Conservation (phyloP, 257 asterid genomes). For the Coffea eugenioides region DNA sequence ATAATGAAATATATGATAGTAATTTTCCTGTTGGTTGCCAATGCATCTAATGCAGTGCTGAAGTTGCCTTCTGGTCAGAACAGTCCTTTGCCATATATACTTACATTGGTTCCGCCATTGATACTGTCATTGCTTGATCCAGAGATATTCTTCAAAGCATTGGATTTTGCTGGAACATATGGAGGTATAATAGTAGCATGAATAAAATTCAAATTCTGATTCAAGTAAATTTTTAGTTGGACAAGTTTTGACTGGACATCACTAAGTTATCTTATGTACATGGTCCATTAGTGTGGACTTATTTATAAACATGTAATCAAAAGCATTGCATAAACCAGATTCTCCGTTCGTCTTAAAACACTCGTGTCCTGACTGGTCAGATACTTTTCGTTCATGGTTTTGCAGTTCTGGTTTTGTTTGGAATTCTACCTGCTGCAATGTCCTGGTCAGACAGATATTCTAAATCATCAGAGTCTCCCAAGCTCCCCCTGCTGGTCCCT, state of each 20-base stretch:
- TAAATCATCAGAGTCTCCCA: constrained; percentile 26
- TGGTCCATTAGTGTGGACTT: not conserved
- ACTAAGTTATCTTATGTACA: too few species aligned
- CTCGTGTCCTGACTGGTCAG: not conserved
- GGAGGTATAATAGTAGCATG: constrained; percentile 54
- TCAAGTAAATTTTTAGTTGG: not conserved
- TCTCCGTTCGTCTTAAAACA: not conserved
- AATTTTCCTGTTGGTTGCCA: constrained; percentile 7
- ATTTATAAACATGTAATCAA: too few species aligned
- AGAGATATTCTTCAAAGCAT: constrained; percentile 88
- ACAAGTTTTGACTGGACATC: too few species aligned
- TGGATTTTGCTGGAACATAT: constrained; percentile 94
- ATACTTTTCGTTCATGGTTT: not conserved
- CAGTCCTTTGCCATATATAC: constrained; percentile 60
- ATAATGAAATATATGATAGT: too few species aligned
- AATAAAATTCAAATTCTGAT: not conserved
- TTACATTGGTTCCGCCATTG: constrained; percentile 71
- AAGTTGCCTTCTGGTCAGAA: constrained; percentile 64
- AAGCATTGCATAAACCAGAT: not conserved
- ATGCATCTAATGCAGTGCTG: constrained; percentile 58
- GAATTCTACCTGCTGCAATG: constrained; percentile 91
- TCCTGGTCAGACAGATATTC: constrained; percentile 80
- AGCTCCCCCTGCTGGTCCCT: constrained; percentile 53
- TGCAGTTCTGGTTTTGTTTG: constrained; percentile 75
- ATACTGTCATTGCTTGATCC: constrained; percentile 74